phyloP scores from a whole-genome alignment of 192 early-diverging fungal species.

The Coemansia sp. region DNA sequence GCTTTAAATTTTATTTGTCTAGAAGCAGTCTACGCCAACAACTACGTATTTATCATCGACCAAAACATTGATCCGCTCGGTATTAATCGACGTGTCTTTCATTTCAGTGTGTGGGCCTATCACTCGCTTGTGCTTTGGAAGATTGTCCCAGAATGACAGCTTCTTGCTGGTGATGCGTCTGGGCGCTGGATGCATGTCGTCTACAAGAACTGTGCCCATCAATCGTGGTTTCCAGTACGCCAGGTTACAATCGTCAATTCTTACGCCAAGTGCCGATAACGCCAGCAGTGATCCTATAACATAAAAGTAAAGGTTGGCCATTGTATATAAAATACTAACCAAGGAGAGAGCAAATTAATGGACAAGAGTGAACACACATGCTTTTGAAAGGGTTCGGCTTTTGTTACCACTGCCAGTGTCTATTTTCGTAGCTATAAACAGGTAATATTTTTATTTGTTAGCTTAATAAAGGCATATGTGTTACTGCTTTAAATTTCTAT shows the following conservation, averaged over 20 bases:
- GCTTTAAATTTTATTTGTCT: background rate
- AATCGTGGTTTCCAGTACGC: conserved; percentile 40
- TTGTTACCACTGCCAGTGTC: background rate
- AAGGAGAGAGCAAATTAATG: background rate
- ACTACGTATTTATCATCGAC: conserved; percentile 34
- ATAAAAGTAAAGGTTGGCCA: background rate
- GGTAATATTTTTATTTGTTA: background rate
- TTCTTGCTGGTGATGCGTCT: conserved; percentile 16
- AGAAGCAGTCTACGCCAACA: conserved; percentile 42
- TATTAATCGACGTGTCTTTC: conserved; percentile 24
- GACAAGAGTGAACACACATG: background rate
- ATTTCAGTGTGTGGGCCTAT: conserved; percentile 34
- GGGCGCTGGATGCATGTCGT: conserved; percentile 18
- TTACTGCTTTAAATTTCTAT: background rate
- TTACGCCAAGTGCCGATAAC: background rate
- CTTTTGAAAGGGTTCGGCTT: background rate
- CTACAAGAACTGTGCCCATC: conserved; percentile 28
- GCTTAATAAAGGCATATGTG: background rate
- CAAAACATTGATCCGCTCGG: conserved; percentile 34
- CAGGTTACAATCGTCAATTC: conserved; percentile 39
- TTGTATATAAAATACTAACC: background rate
- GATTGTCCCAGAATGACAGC: conserved; percentile 25
- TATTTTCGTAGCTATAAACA: background rate
- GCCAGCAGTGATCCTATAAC: background rate
- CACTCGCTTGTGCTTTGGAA: conserved; percentile 32